Percentiles rank a stretch among this genome's conserved stretches.
These are phyloP conservation scores for Vigna mungo DNA, from an alignment of 306 rosid species.

Conservation along the genomic window DNA sequence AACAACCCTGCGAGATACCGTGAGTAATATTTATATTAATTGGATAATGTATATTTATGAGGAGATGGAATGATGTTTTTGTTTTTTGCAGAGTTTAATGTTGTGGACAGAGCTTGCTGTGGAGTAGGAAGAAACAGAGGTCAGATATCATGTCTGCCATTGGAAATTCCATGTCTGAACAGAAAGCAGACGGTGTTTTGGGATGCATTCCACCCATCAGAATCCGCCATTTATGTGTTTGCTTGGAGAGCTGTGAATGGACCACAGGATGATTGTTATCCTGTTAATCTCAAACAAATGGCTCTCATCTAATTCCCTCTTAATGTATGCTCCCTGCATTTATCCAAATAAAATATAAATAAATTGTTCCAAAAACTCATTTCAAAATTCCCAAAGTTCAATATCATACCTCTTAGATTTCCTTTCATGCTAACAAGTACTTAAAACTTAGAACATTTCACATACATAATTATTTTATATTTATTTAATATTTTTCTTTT, in stretches of 20 bases:
- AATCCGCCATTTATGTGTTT: constrained; percentile 62
- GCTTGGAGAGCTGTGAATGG: constrained; percentile 76
- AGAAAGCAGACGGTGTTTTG: constrained; percentile 66
- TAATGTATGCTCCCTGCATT: not conserved
- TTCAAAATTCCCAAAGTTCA: no score
- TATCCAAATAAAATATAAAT: not conserved
- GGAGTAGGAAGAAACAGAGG: constrained; percentile 67
- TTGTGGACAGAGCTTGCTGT: constrained; percentile 78
- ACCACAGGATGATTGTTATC: constrained; percentile 59
- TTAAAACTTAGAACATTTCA: no score
- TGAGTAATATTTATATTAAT: constrained; percentile 27
- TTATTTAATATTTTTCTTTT: no score
- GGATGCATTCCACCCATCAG: constrained; percentile 91
- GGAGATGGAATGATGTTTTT: not conserved
- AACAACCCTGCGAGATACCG: constrained; percentile 70
- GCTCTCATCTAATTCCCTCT: constrained; percentile 47
- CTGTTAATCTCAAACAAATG: constrained; percentile 78
- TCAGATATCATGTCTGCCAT: constrained; percentile 73
- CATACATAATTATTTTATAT: no score
- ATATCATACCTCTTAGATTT: no score
- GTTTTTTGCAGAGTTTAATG: constrained; percentile 63
- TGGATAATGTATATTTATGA: no score
- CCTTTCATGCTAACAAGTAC: no score
- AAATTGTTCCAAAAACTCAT: not conserved
- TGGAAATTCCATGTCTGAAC: constrained; percentile 55